Conservation (phyloP, 495 filamentous ascomycete genomes). For the Bombardia bombarda region DNA sequence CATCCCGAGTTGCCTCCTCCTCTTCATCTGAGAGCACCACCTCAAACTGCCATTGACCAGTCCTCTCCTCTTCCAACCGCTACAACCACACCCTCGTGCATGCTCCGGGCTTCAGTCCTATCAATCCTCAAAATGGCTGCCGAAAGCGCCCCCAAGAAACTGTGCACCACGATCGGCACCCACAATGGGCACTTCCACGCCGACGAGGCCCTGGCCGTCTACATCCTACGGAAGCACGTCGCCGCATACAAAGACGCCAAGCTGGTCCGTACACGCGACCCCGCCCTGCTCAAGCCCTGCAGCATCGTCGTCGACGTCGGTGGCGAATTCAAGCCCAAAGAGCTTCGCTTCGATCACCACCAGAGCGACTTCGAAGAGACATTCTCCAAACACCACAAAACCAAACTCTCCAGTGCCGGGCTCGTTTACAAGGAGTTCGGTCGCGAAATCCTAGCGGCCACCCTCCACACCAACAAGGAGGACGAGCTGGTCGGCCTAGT, state of each 20-base stretch:
- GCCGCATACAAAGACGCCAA: conserved; percentile 66
- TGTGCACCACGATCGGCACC: conserved; percentile 74
- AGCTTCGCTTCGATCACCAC: conserved; percentile 90
- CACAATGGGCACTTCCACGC: conserved; percentile 98
- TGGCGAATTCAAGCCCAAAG: conserved; percentile 71
- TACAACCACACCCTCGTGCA: conserved; percentile 6
- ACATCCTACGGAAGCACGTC: conserved; percentile 78
- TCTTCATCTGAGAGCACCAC: too few species aligned
- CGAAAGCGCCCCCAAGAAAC: conserved; percentile 59
- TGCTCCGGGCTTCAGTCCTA: conserved; percentile 10
- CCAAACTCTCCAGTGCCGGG: conserved; percentile 88
- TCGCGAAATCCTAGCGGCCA: conserved; percentile 64
- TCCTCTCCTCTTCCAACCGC: neutral
- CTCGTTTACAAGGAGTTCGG: conserved; percentile 96
- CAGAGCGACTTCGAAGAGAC: conserved; percentile 81
- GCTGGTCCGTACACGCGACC: conserved; percentile 85
- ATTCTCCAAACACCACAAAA: conserved; percentile 62
- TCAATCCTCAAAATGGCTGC: conserved; percentile 31
- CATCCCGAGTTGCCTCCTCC: too few species aligned
- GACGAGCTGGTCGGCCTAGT: conserved; percentile 62
- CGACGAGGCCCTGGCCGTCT: conserved; percentile 96
- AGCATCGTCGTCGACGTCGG: conserved; percentile 95
- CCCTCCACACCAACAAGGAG: conserved; percentile 44
- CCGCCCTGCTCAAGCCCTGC: conserved; percentile 66
- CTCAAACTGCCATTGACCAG: too few species aligned